Evolutionary conservation across 2,329 filamentous ascomycete genomes (phyloP), one percentile per base, ranked within the genome.

Genomic region (Penicillium sp.): DNA sequence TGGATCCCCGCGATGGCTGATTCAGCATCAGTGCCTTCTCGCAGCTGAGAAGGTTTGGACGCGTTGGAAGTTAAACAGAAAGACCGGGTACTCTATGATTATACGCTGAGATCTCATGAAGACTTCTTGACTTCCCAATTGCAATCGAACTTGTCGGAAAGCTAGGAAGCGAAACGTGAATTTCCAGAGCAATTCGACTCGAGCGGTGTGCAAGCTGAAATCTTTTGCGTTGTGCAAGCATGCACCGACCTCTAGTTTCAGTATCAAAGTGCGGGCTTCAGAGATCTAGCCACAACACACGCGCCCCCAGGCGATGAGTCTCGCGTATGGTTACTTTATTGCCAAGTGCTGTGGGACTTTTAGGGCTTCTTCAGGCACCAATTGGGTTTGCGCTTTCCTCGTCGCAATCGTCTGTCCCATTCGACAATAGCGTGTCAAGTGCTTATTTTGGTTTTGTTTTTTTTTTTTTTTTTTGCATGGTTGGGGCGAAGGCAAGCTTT

Each of bases 141-240:
- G n/a, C n/a, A 39, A 19, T 19, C 6, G 7, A 19, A 9, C 5
- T 19, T n/a, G 35, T 19, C 4, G 11, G 14, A 19, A 19, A 33
- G 31, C 16, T 4, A 13, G 14, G 7, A 19, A 37, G 7, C 6
- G 0, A 37, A 4, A n/a, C 9, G 8, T 9, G 6, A 19, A 10
- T 19, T 39, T 4, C 7, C 3, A 10, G 8, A 19, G 16, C 7
- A 4, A 10, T 11, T 11, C 8, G 1, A 5, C 1, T 4, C 3
- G 3, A 1, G 3, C 0, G 1, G 9, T 9, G 35, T n/a, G 8
- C 16, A 19, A 10, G 3, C 16, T 11, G n/a, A n/a, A n/a, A n/a
- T n/a, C n/a, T n/a, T n/a, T n/a, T n/a, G n/a, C n/a, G n/a, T n/a
- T n/a, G n/a, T n/a, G 19, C 19, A 19, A 1, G 19, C 19, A 19